These are phyloP conservation scores for Aureococcus anophagefferens DNA, from an alignment of 108 stramenopile genomes.

Conservation along the genomic window DNA sequence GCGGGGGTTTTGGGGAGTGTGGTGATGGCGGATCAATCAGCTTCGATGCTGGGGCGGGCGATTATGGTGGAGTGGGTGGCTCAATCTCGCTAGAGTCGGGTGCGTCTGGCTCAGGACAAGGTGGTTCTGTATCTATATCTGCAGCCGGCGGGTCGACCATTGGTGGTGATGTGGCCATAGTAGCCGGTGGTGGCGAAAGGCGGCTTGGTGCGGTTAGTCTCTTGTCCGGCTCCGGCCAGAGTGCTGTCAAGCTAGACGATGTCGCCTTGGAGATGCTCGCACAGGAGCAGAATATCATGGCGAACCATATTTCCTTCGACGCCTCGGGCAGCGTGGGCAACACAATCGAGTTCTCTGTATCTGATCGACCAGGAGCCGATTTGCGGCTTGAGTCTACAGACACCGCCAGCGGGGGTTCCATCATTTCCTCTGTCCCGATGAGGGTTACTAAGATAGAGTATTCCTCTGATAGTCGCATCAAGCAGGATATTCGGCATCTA, in stretches of 20 bases:
- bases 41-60: not conserved
- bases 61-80: no score
- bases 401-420: not conserved
- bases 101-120: not conserved
- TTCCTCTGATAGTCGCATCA: conserved; percentile 35
- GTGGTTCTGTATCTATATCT: not conserved
- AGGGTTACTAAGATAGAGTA: conserved; percentile 34
- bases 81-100: no score
- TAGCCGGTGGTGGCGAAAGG: no score
- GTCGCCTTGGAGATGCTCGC: not conserved
- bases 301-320: not conserved
- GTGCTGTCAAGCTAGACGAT: not conserved
- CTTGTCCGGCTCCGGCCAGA: not conserved
- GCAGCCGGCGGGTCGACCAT: not conserved
- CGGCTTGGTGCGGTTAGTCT: not conserved
- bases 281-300: not conserved
- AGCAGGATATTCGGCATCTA: conserved; percentile 13
- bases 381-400: not conserved
- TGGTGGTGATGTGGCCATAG: no score
- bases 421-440: conserved; percentile 28
- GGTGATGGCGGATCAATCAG: conserved; percentile 3
- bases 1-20: not conserved
- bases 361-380: not conserved
- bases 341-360: not conserved
- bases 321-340: not conserved